phyloP scores from a whole-genome alignment of 179 eudicot species.

The Vitellaria paradoxa region DNA sequence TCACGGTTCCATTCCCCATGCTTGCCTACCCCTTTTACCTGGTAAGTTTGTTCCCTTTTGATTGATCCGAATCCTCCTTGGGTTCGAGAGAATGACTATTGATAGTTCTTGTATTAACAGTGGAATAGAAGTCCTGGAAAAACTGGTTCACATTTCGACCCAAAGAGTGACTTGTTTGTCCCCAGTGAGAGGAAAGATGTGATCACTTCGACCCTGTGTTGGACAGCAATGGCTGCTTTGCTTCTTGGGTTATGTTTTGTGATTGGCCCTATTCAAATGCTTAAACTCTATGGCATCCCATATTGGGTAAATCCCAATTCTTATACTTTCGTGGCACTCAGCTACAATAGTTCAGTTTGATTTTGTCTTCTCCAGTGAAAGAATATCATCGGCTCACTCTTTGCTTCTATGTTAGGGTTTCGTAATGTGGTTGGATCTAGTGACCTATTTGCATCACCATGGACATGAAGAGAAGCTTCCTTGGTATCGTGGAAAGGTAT shows the following conservation, averaged over 20 bases:
- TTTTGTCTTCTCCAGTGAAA: neutral
- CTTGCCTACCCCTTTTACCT: constrained; percentile 49
- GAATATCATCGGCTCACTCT: neutral
- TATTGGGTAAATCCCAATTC: constrained; percentile 37
- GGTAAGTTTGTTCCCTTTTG: constrained; percentile 24
- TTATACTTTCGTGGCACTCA: neutral
- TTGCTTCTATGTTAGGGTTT: constrained; percentile 30
- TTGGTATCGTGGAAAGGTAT: constrained; percentile 82
- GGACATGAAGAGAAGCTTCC: constrained; percentile 66
- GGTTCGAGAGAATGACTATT: neutral
- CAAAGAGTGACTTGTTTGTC: constrained; percentile 50
- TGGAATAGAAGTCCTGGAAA: constrained; percentile 66
- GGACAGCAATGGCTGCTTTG: constrained; percentile 55
- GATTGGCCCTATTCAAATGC: constrained; percentile 46
- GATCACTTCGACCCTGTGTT: constrained; percentile 58
- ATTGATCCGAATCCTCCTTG: neutral
- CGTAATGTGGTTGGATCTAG: constrained; percentile 63
- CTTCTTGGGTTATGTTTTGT: constrained; percentile 35
- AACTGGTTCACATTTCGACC: constrained; percentile 63
- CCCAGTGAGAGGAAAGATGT: constrained; percentile 51
- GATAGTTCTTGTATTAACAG: constrained; percentile 20
- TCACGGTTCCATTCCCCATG: constrained; percentile 43
- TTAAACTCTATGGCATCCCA: constrained; percentile 59
- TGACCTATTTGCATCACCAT: constrained; percentile 71
- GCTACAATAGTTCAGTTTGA: neutral